Conservation (phyloP, 371 early-diverging fungal genomes). For the Haplosporangium sp. region DNA sequence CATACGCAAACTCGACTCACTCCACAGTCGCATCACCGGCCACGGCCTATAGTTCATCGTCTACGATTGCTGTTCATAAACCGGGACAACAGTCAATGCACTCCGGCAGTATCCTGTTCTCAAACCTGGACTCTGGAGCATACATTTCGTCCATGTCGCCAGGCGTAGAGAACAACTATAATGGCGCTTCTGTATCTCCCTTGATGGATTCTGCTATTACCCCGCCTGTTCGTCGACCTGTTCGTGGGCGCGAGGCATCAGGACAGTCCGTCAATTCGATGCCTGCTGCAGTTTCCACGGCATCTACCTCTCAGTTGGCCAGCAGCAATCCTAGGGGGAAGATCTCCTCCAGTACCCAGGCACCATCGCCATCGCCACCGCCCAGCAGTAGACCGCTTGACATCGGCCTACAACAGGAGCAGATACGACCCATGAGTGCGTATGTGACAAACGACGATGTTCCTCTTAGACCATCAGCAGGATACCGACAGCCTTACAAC, state of each 20-base stretch:
- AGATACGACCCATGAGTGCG: conserved; percentile 10
- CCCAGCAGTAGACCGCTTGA: background rate
- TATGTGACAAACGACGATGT: background rate
- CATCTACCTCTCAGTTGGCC: background rate
- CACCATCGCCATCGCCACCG: background rate
- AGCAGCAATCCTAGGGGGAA: too few species aligned
- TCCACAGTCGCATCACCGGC: too few species aligned
- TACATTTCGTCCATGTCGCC: conserved; percentile 10
- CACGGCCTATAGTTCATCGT: too few species aligned
- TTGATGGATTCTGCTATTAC: conserved; percentile 12
- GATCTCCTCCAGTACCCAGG: background rate
- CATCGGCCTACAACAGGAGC: background rate
- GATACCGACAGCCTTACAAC: too few species aligned
- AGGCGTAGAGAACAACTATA: background rate
- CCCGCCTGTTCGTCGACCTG: conserved; percentile 24
- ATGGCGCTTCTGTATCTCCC: background rate
- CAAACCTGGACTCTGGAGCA: conserved; percentile 8
- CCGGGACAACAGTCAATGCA: background rate
- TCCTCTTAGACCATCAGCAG: too few species aligned
- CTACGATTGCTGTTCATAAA: too few species aligned
- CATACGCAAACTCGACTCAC: conserved; percentile 12
- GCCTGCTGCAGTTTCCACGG: conserved; percentile 20
- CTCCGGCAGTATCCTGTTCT: conserved; percentile 5
- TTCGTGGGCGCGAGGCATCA: conserved; percentile 36
- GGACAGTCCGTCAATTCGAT: conserved; percentile 29